phyloP scores from a whole-genome alignment of 2,329 filamentous ascomycete genomes.

The Aspergillus unguis region DNA sequence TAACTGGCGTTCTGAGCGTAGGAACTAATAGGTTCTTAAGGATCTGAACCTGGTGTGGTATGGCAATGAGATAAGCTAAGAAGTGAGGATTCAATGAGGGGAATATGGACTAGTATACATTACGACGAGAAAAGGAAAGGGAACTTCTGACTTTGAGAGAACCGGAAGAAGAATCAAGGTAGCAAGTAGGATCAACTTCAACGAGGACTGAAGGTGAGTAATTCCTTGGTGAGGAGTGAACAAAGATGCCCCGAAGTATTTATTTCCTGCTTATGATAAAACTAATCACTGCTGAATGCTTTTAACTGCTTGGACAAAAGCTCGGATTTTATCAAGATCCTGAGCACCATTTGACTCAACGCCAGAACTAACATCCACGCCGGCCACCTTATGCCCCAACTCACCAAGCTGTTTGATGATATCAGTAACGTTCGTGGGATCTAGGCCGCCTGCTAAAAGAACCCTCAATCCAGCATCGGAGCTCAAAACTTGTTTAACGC shows the following conservation, averaged over 20 bases:
- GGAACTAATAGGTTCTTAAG: no score
- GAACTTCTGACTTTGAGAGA: no score
- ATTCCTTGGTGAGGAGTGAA: neutral
- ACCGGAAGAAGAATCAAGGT: no score
- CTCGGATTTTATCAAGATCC: slow-evolving; percentile 72
- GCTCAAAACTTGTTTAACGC: slow-evolving; percentile 64
- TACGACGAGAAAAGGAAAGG: no score
- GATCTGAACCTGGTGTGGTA: no score
- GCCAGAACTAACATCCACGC: slow-evolving; percentile 90
- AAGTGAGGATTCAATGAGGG: no score
- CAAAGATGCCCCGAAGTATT: neutral
- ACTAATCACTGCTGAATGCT: slow-evolving; percentile 31
- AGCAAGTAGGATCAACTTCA: no score
- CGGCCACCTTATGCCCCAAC: slow-evolving; percentile 63
- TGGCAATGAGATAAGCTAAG: no score
- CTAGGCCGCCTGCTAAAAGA: slow-evolving; percentile 80
- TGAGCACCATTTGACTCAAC: slow-evolving; percentile 83
- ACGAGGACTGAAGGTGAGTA: no score
- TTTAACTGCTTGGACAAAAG: slow-evolving; percentile 76
- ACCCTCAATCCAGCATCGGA: slow-evolving; percentile 69
- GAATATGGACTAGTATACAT: no score
- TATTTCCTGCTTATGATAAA: neutral
- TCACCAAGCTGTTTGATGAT: slow-evolving; percentile 63
- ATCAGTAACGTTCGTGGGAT: slow-evolving; percentile 70
- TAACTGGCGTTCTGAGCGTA: no score